A percentile compares a stretch with the other conserved stretches of the same genome.
phyloP scores from a whole-genome alignment of 495 filamentous ascomycete genomes.

The Thermochaetoides thermophila region DNA sequence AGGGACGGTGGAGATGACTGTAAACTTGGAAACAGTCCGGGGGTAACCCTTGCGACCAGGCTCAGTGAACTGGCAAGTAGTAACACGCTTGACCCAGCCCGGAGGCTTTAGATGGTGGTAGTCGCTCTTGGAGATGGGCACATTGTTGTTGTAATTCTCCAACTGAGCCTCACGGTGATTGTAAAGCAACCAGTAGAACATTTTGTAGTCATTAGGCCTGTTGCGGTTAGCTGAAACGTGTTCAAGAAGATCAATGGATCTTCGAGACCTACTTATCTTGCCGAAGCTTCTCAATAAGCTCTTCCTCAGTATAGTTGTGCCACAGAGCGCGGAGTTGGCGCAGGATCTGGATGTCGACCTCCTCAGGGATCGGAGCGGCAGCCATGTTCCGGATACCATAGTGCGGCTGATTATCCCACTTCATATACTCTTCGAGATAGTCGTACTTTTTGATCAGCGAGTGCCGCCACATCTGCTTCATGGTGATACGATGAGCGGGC shows the following conservation, averaged over 20 bases:
- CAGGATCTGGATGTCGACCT: conserved; percentile 61
- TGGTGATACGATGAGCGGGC: conserved; percentile 59
- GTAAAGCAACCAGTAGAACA: conserved; percentile 75
- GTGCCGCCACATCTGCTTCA: conserved; percentile 70
- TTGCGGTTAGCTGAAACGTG: too few relatives aligned
- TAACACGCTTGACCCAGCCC: conserved; percentile 31
- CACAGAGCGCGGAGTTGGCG: conserved; percentile 76
- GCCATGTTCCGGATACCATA: conserved; percentile 13
- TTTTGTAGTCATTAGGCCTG: conserved; percentile 73
- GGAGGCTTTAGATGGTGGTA: conserved; percentile 60
- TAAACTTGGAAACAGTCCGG: conserved; percentile 51
- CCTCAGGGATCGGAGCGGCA: conserved; percentile 21
- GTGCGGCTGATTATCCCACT: conserved; percentile 10
- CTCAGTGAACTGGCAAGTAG: conserved; percentile 35
- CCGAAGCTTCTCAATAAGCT: conserved; percentile 51
- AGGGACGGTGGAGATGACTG: conserved; percentile 47
- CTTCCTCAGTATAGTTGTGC: conserved; percentile 64
- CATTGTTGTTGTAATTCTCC: conserved; percentile 63
- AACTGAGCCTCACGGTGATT: conserved; percentile 67
- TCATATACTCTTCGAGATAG: conserved; percentile 39
- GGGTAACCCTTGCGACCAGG: conserved; percentile 27
- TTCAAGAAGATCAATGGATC: too few relatives aligned
- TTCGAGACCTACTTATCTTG: too few relatives aligned
- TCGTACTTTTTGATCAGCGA: conserved; percentile 71
- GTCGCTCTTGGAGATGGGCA: conserved; percentile 72